Evolutionary conservation across 208 protist species (phyloP), one percentile per base, ranked within the genome.

Genomic region (Crithidia acanthocephali): DNA sequence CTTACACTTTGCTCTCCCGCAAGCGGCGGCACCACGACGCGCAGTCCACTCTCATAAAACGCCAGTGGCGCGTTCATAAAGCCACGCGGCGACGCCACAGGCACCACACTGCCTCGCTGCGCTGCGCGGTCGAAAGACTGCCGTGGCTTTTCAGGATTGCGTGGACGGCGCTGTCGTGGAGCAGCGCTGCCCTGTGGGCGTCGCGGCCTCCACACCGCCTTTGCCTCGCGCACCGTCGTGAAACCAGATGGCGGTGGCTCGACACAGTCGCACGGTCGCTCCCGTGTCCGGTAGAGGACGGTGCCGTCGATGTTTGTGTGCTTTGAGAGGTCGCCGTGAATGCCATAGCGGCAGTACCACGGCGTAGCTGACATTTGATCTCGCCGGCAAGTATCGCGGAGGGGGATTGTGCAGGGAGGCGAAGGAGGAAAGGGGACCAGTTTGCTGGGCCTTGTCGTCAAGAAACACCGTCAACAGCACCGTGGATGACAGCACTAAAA

Each of bases 231-330:
- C 37, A 28, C 30, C 8, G 52, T 40, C 4, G 30, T 40, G 28
- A 8, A 32, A 42, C 6, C 8, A 18, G 52, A n/a, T 32, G 50
- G 30, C 40, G 32, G 50, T 7, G 44, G 56, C 3, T 15, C 28
- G 10, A 52, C 25, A 52, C 85, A 85, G 75, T 86, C 79, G 57
- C 85, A 87, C 10, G 48, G 61, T 2, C 63, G 77, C 42, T 75
- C 81, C 6, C 63, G 63, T 5, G 68, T 64, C 6, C 70, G 71
- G 62, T 85, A 90, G 53, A 86, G n/a, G 11, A 56, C 68, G 0
- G 74, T 85, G 58, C 85, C 85, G 53, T 87, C 81, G 18, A 84
- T 53, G 52, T 80, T 81, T 9, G 51, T 71, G 55, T 72, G 58
- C 23, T 59, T 56, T 18, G 69, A 27, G 16, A 84, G 22, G 30